Evolutionary conservation across 2,329 filamentous ascomycete species (phyloP).

Genomic region (Fonsecaea erecta): DNA sequence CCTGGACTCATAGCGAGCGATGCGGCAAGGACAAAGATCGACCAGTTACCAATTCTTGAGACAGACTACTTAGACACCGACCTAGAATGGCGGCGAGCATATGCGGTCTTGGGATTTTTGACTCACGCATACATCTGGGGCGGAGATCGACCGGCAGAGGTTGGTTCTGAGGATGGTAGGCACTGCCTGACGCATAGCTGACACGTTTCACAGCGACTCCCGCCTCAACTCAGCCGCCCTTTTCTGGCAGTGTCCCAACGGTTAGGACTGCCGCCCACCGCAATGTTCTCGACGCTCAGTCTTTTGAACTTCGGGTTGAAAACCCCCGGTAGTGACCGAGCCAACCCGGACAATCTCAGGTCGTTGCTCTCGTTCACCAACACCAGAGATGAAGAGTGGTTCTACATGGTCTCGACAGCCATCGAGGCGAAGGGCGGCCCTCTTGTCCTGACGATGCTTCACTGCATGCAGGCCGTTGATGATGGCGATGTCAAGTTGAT

Average conservation of each 20-base stretch:
- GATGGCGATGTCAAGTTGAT: conserved; percentile 46
- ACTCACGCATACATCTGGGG: conserved; percentile 87
- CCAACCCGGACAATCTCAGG: conserved; percentile 45
- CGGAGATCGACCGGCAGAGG: conserved; percentile 70
- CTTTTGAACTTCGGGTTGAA: conserved; percentile 47
- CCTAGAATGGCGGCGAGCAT: conserved; percentile 85
- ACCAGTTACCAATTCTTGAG: conserved; percentile 76
- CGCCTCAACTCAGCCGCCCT: conserved; percentile 45
- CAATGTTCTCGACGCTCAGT: conserved; percentile 50
- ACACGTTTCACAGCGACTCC: conserved; percentile 41
- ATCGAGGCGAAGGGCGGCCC: conserved; percentile 58
- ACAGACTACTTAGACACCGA: conserved; percentile 76
- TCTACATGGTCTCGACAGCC: conserved; percentile 58
- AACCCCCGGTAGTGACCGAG: conserved; percentile 39
- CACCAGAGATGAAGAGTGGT: conserved; percentile 52
- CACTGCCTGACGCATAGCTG: background rate
- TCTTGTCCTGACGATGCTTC: conserved; percentile 52
- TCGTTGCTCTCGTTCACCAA: conserved; percentile 46
- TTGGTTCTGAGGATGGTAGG: conserved; percentile 42
- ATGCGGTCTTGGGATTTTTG: conserved; percentile 74
- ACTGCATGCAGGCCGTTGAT: conserved; percentile 53
- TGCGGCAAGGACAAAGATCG: conserved; percentile 73
- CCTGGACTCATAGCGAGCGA: conserved; percentile 77
- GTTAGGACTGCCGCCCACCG: conserved; percentile 47
- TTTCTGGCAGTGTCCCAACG: conserved; percentile 45